A percentile compares a stretch with the other conserved stretches of the same genome.
Conservation (phyloP, 2,329 filamentous ascomycete species). For the Ascochyta viciae-villosae region DNA sequence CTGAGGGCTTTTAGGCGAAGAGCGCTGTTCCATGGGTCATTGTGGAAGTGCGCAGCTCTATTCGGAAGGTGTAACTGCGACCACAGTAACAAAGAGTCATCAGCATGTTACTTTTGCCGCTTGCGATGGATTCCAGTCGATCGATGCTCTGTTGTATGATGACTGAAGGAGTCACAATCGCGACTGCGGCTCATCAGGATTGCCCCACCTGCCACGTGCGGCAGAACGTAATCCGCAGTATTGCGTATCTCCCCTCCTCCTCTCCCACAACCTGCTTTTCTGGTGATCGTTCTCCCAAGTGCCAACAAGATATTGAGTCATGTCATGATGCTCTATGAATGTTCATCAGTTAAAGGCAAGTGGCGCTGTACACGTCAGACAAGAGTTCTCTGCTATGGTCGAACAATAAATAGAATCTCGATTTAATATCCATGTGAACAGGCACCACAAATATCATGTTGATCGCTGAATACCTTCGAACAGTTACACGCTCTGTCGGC, state of each 20-base stretch:
- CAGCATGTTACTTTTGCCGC: too few species aligned
- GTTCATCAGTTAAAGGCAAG: background rate
- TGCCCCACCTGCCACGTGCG: slow-evolving; percentile 1
- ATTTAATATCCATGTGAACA: background rate
- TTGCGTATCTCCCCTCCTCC: background rate
- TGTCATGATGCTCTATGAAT: background rate
- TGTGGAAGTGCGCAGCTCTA: background rate
- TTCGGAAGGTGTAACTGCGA: slow-evolving; percentile 3
- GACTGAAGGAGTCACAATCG: background rate
- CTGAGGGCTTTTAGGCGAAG: too few species aligned
- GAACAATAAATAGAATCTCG: background rate
- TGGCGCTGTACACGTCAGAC: background rate
- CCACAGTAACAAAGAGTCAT: background rate
- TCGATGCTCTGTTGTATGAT: background rate
- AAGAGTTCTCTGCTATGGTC: background rate
- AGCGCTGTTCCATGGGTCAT: too few species aligned
- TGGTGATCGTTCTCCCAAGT: too few species aligned
- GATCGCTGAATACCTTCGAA: too few species aligned
- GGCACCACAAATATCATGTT: background rate
- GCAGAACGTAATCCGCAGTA: background rate
- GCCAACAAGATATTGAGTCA: background rate
- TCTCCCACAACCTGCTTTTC: background rate
- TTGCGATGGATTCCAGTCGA: background rate
- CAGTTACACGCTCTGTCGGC: background rate
- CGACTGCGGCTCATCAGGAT: background rate